These are phyloP conservation scores for Agarophyton chilense DNA, from an alignment of 23 red algal species.

Conservation along the genomic window DNA sequence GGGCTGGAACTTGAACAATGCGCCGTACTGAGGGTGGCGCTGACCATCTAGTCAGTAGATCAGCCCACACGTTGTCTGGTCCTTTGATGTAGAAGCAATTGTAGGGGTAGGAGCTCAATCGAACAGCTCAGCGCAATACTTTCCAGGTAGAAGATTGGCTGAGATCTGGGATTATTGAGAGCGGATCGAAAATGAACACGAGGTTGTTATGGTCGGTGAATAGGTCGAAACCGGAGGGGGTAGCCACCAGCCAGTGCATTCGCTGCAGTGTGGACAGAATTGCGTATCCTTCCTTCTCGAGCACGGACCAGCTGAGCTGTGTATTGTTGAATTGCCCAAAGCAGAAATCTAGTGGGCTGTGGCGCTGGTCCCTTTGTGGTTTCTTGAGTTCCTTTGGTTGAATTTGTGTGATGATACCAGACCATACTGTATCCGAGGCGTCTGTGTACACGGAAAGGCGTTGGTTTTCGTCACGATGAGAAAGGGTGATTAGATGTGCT, in stretches of 20 bases:
- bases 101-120: not conserved
- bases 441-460: not conserved
- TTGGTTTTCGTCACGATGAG: not conserved
- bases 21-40: not conserved
- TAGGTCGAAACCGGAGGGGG: not conserved
- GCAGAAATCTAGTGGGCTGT: not conserved
- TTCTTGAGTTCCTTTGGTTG: not conserved
- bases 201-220: not conserved
- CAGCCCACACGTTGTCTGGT: not conserved
- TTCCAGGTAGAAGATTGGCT: not conserved
- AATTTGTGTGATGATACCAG: not conserved
- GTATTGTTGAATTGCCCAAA: not conserved
- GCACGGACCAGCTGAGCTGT: not conserved
- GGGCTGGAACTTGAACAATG: not conserved
- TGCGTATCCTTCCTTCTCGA: not conserved
- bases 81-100: constrained; percentile 5
- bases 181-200: not conserved
- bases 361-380: not conserved
- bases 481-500: not conserved
- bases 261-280: not conserved
- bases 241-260: not conserved
- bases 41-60: not conserved
- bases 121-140: not conserved
- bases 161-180: not conserved
- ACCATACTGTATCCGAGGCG: not conserved